These are phyloP conservation scores for Quercus ilex DNA, from an alignment of 306 rosid genomes.

Conservation along the genomic window DNA sequence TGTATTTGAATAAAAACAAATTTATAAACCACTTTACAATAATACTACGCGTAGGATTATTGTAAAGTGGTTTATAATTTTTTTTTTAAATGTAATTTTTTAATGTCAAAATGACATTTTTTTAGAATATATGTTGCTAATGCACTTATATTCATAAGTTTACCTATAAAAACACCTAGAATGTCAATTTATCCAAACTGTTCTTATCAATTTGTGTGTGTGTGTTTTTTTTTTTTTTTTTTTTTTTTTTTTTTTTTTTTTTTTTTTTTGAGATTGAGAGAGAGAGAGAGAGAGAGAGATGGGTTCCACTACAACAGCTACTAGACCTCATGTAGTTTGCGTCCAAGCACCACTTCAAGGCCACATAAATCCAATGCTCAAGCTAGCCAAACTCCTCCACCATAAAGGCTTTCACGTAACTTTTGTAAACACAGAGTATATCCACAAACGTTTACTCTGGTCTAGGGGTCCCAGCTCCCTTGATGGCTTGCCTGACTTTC, in stretches of 20 bases:
- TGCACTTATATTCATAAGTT: neutral
- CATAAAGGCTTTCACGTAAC: constrained; percentile 16
- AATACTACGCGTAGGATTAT: no score
- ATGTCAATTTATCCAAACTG: neutral
- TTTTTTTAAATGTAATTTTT: no score
- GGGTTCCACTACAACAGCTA: neutral
- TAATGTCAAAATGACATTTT: no score
- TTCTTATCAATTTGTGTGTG: neutral
- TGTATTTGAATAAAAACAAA: no score
- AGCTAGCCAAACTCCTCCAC: constrained; percentile 13
- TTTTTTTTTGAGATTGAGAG: neutral
- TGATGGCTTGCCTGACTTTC: no score
- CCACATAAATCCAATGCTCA: constrained; percentile 6
- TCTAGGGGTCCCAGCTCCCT: no score
- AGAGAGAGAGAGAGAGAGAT: neutral
- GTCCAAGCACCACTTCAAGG: constrained; percentile 15
- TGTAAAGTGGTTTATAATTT: no score
- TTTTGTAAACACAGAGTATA: neutral
- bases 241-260: neutral
- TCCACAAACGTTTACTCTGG: no score
- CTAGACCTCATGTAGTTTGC: neutral
- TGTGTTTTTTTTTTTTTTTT: neutral
- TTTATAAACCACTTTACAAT: no score
- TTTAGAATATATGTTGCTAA: no score
- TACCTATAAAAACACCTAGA: neutral